A percentile compares a stretch with the other conserved stretches of the same genome.
Evolutionary conservation across 2,329 filamentous ascomycete genomes (phyloP).

Genomic region (Colletotrichum tropicale): DNA sequence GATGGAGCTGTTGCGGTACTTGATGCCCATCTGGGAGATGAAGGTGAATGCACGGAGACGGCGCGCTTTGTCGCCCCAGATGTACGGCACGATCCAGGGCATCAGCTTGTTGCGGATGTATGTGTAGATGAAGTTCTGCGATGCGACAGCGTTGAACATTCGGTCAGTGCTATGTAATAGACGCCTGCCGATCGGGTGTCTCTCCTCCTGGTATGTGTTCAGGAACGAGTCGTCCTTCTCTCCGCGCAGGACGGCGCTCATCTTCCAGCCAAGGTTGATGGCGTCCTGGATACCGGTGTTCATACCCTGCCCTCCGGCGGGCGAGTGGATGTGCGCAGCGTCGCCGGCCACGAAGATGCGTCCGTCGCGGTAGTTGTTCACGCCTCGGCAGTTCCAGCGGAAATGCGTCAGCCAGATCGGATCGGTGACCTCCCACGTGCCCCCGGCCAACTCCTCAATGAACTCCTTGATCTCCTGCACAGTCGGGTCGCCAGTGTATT

Average conservation of each 20-base stretch:
- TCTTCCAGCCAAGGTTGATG: constrained; percentile 38
- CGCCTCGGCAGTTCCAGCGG: constrained; percentile 46
- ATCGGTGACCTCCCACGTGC: constrained; percentile 29
- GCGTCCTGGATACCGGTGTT: constrained; percentile 40
- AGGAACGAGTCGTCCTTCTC: constrained; percentile 40
- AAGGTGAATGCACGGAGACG: constrained; percentile 33
- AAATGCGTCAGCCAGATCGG: constrained; percentile 48
- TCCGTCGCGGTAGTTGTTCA: constrained; percentile 40
- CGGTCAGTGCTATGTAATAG: constrained; percentile 46
- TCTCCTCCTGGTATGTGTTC: constrained; percentile 51
- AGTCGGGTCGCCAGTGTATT: neutral
- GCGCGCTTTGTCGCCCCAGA: constrained; percentile 26
- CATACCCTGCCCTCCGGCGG: constrained; percentile 40
- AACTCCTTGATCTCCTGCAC: constrained; percentile 23
- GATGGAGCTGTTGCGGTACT: constrained; percentile 43
- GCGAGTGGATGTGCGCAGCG: constrained; percentile 38
- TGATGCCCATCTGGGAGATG: constrained; percentile 45
- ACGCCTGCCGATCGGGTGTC: constrained; percentile 47
- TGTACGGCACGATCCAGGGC: constrained; percentile 39
- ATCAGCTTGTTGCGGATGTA: constrained; percentile 42
- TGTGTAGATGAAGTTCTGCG: constrained; percentile 35
- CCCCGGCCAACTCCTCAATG: constrained; percentile 31
- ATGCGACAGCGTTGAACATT: constrained; percentile 41
- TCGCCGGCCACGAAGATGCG: constrained; percentile 33
- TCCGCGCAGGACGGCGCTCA: constrained; percentile 24